phyloP scores from a whole-genome alignment of 768 basidiomycete genomes.

The Phlegmacium glaucopus region DNA sequence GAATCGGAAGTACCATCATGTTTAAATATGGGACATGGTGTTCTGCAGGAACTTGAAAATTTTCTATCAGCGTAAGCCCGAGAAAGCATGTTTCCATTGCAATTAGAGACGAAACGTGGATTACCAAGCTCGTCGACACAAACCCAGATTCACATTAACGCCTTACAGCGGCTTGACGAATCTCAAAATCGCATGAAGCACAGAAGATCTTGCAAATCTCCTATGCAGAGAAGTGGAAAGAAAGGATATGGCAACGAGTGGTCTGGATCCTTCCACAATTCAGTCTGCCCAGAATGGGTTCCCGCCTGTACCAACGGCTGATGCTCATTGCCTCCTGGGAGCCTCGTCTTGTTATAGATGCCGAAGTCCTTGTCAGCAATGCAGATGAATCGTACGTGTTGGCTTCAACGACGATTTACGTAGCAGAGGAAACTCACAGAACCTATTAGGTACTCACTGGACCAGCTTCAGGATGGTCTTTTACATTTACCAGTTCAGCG shows the following conservation, averaged over 20 bases:
- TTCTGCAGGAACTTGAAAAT: too few relatives aligned
- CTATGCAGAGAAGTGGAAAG: slow-evolving; percentile 51
- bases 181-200: slow-evolving; percentile 46
- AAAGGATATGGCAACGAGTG: slow-evolving; percentile 42
- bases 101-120: slow-evolving; percentile 53
- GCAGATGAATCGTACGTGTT: slow-evolving; percentile 51
- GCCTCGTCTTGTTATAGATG: slow-evolving; percentile 49
- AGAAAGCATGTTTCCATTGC: too few relatives aligned
- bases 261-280: slow-evolving; percentile 49
- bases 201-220: slow-evolving; percentile 47
- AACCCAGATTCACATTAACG: slow-evolving; percentile 51
- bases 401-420: neutral
- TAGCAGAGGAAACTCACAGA: neutral
- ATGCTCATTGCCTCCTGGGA: slow-evolving; percentile 45
- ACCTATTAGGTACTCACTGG: slow-evolving; percentile 46
- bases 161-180: slow-evolving; percentile 49
- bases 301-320: slow-evolving; percentile 26
- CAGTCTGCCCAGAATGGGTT: slow-evolving; percentile 35
- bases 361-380: slow-evolving; percentile 55
- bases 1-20: too few relatives aligned
- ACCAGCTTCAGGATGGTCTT: slow-evolving; percentile 69
- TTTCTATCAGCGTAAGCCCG: too few relatives aligned
- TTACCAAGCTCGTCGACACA: slow-evolving; percentile 63
- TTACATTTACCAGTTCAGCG: slow-evolving; percentile 53
- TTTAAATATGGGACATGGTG: too few relatives aligned